These are phyloP conservation scores for Cicer cuneatum DNA, from an alignment of 306 rosid species.

Conservation along the genomic window DNA sequence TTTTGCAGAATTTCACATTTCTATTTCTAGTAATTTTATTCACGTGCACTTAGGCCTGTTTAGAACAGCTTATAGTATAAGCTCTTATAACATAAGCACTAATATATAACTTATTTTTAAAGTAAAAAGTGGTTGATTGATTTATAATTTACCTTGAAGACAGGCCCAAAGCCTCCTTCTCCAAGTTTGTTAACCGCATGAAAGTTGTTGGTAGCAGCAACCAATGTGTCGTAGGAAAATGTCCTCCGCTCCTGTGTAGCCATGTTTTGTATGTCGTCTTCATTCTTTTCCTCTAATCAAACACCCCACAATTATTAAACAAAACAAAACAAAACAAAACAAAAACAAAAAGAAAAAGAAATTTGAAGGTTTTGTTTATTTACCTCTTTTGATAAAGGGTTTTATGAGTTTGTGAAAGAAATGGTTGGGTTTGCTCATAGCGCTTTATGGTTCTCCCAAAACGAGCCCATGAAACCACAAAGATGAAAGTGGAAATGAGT, in stretches of 20 bases:
- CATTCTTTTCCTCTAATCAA: conserved; percentile 51
- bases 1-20: background rate
- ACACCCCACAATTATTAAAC: background rate
- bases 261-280: conserved; percentile 64
- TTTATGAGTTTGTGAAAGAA: conserved; percentile 54
- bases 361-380: conserved; percentile 35
- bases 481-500: background rate
- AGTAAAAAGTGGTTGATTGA: background rate
- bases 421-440: conserved; percentile 61
- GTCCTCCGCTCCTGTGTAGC: conserved; percentile 71
- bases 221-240: conserved; percentile 59
- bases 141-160: conserved; percentile 59
- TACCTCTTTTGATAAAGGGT: conserved; percentile 57
- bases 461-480: conserved; percentile 49
- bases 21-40: background rate
- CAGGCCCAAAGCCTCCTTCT: conserved; percentile 88
- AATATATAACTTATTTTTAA: no score
- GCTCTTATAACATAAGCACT: no score
- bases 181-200: conserved; percentile 64
- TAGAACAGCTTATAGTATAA: no score
- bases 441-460: conserved; percentile 18
- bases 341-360: background rate
- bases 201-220: conserved; percentile 71
- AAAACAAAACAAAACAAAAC: background rate
- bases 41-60: no score